These are phyloP conservation scores for Phytophthora crassamura DNA, from an alignment of 352 stramenopile genomes.

Conservation along the genomic window DNA sequence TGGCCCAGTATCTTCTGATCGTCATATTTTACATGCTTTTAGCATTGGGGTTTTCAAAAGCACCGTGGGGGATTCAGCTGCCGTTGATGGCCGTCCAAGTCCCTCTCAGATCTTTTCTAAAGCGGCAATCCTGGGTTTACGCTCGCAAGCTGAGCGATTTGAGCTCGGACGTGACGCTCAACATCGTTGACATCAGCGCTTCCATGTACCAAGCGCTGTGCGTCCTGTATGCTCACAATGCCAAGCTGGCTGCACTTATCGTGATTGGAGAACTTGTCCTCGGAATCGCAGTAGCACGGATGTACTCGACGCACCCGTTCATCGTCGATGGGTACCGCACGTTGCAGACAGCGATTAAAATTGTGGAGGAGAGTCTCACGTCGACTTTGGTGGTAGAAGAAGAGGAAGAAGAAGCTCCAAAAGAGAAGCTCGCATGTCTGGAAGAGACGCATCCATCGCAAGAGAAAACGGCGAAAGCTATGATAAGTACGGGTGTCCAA, in stretches of 20 bases:
- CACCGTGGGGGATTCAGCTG: conserved; percentile 32
- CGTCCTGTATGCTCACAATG: conserved; percentile 24
- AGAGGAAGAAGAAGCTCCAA: conserved; percentile 5
- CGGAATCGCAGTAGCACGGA: conserved; percentile 29
- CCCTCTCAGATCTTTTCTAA: conserved; percentile 29
- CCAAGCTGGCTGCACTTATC: conserved; percentile 25
- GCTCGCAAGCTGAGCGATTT: conserved; percentile 45
- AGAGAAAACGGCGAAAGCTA: neutral
- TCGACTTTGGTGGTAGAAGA: conserved; percentile 13
- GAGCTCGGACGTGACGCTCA: conserved; percentile 54
- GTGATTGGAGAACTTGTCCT: conserved; percentile 32
- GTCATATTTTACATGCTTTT: conserved; percentile 34
- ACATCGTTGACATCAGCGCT: conserved; percentile 45
- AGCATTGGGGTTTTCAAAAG: conserved; percentile 29
- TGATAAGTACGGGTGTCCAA: neutral
- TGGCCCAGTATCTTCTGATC: conserved; percentile 12
- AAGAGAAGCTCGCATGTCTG: neutral
- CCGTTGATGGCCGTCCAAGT: conserved; percentile 35
- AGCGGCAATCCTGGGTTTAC: conserved; percentile 37
- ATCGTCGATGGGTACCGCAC: conserved; percentile 33
- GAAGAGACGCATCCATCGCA: neutral
- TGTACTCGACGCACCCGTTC: conserved; percentile 38
- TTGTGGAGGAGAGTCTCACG: conserved; percentile 32
- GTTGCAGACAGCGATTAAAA: conserved; percentile 38
- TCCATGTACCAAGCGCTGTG: conserved; percentile 43